These are phyloP conservation scores for Globisporangium apiculatum DNA, from an alignment of 352 stramenopile genomes.

Conservation along the genomic window DNA sequence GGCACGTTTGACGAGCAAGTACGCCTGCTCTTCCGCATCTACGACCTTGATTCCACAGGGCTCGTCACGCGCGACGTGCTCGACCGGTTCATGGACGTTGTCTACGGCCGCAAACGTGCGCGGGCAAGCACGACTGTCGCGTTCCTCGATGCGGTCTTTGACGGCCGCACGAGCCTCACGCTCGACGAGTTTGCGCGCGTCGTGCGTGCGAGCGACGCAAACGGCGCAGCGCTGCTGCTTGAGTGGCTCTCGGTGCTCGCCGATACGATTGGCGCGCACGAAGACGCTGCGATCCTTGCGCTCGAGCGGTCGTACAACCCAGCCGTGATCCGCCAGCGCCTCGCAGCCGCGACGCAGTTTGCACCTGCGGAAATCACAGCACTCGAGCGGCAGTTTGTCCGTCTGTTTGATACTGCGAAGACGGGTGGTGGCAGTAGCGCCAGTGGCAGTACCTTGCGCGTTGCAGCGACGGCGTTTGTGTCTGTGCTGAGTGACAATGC, in stretches of 20 bases:
- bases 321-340: slow-evolving; percentile 69
- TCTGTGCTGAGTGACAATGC: slow-evolving; percentile 35
- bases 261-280: slow-evolving; percentile 53
- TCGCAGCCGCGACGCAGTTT: slow-evolving; percentile 65
- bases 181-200: slow-evolving; percentile 57
- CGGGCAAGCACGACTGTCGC: slow-evolving; percentile 30
- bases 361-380: slow-evolving; percentile 61
- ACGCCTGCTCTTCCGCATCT: slow-evolving; percentile 78
- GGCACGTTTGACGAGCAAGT: slow-evolving; percentile 66
- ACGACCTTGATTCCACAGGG: slow-evolving; percentile 64
- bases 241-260: slow-evolving; percentile 62
- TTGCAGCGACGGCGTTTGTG: slow-evolving; percentile 37
- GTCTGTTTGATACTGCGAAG: slow-evolving; percentile 64
- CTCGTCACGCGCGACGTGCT: slow-evolving; percentile 64
- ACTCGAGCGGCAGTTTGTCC: slow-evolving; percentile 75
- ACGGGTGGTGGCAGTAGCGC: slow-evolving; percentile 13
- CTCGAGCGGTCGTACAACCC: slow-evolving; percentile 79
- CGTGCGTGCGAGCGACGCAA: slow-evolving; percentile 43
- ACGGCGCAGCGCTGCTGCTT: slow-evolving; percentile 46
- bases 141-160: slow-evolving; percentile 62
- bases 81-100: slow-evolving; percentile 80
- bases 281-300: slow-evolving; percentile 63
- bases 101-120: slow-evolving; percentile 60
- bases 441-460: too few relatives aligned
- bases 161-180: slow-evolving; percentile 27